phyloP scores from a whole-genome alignment of 495 filamentous ascomycete species.

The Aspergillus carlsbadensis region DNA sequence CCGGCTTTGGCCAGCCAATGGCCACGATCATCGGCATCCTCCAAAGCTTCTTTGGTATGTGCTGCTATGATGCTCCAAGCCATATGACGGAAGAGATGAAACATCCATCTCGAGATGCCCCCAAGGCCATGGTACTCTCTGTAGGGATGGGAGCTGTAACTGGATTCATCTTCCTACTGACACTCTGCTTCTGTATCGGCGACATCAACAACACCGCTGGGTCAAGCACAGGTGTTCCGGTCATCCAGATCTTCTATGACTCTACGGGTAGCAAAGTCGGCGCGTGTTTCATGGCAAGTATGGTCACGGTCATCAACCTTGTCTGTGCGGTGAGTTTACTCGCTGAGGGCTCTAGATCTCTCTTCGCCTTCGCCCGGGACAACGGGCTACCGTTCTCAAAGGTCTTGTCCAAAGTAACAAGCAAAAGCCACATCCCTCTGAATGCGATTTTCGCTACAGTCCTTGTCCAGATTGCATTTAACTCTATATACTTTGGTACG shows the following conservation, averaged over 20 bases:
- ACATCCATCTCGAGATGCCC: slow-evolving; percentile 22
- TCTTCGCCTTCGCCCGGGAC: slow-evolving; percentile 52
- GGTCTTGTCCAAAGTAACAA: slow-evolving; percentile 40
- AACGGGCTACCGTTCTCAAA: slow-evolving; percentile 48
- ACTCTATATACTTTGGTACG: slow-evolving; percentile 55
- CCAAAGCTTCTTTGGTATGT: slow-evolving; percentile 54
- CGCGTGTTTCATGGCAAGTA: slow-evolving; percentile 40
- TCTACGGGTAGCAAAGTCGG: slow-evolving; percentile 44
- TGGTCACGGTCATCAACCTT: slow-evolving; percentile 44
- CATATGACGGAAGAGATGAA: slow-evolving; percentile 38
- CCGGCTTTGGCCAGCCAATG: slow-evolving; percentile 47
- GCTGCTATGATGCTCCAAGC: slow-evolving; percentile 40
- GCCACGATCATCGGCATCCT: slow-evolving; percentile 49
- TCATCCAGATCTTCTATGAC: slow-evolving; percentile 46
- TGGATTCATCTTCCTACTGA: slow-evolving; percentile 50
- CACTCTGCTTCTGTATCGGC: slow-evolving; percentile 51
- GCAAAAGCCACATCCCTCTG: slow-evolving; percentile 39
- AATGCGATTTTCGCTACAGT: slow-evolving; percentile 42
- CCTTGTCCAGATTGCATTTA: slow-evolving; percentile 48
- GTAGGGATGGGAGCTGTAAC: slow-evolving; percentile 30
- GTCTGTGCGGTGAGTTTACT: slow-evolving; percentile 41
- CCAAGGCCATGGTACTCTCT: slow-evolving; percentile 22
- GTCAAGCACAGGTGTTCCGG: slow-evolving; percentile 45
- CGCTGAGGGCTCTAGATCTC: slow-evolving; percentile 45
- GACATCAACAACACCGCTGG: slow-evolving; percentile 41